Evolutionary conservation across 73 alveolate species (phyloP).

Genomic region (Paramecium octaurelia): DNA sequence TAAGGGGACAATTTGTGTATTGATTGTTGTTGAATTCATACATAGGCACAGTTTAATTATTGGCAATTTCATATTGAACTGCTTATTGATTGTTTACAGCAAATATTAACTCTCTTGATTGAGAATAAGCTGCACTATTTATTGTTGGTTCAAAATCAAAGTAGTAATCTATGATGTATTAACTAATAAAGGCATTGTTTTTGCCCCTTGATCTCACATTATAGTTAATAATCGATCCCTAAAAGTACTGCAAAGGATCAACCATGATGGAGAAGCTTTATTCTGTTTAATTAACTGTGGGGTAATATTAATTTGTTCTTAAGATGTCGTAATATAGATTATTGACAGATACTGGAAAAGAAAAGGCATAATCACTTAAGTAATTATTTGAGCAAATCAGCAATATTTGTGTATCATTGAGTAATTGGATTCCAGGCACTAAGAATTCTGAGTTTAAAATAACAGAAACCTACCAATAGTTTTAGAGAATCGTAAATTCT

Average conservation of each 20-base stretch:
- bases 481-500: not conserved
- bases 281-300: not conserved
- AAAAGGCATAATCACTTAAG: not conserved
- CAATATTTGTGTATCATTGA: not conserved
- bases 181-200: not conserved
- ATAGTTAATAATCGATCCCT: not conserved
- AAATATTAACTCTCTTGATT: not conserved
- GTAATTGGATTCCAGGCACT: not conserved
- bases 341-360: not conserved
- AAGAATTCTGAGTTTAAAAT: not conserved
- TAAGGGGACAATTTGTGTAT: not conserved
- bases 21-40: not conserved
- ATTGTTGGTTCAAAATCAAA: not conserved
- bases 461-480: not conserved
- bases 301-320: not conserved
- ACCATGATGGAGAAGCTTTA: not conserved
- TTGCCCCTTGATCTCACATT: not conserved
- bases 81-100: not conserved
- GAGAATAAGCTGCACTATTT: not conserved
- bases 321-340: not conserved
- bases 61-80: not conserved
- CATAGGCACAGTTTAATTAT: not conserved
- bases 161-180: not conserved
- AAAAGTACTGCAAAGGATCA: not conserved
- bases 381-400: not conserved